Base-by-base conservation (phyloP, 83 land plant genomes). In the Thuja plicata region DNA sequence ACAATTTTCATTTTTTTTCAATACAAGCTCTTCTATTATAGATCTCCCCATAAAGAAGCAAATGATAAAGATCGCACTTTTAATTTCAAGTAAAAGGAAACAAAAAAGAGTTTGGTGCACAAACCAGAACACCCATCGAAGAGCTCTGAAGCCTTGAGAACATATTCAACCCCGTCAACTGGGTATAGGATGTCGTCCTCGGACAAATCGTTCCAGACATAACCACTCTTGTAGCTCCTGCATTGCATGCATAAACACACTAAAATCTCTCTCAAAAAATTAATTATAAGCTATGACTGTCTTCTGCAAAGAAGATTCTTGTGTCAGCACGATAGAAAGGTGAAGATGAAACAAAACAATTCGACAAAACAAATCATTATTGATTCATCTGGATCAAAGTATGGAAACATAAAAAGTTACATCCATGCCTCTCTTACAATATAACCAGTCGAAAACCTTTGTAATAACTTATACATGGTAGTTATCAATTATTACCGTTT, bases 61-160 rank as follows among this genome's bases (percentile, higher is more conserved):
- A 54, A 54, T 54, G 57, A 54, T 54, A 16, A 54, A 16, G 11
- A 43, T 21, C 9, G 27, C 13, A 32, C 37, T 12, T 1, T 13
- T 74, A 30, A 30, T 74, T 12, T 74, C 0, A 43, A 43, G 35
- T 3, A 13, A 76, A 76, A 34, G 15, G 11, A 74, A 34, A 66
- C 5, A 21, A 70, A 70, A 27, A 70, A 1, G 32, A 70, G 74
- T 34, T 35, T 34, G 2, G 3, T 34, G 37, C 34, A 52, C 9
- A 46, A 52, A 91, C 94, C 95, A 87, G 93, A 77, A 87, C 89
- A 87, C 43, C 91, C 92, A 24, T 92, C 88, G 43, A 95, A 88
- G 17, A 92, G 79, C 89, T 94, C 96, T 54, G 97, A 96, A 8
- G 96, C 97, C 89, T 96, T 96, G 87, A 96, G 97, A 5, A 96